Evolutionary conservation across 2,329 filamentous ascomycete species (phyloP).

Genomic region (Diaporthe humulicola): DNA sequence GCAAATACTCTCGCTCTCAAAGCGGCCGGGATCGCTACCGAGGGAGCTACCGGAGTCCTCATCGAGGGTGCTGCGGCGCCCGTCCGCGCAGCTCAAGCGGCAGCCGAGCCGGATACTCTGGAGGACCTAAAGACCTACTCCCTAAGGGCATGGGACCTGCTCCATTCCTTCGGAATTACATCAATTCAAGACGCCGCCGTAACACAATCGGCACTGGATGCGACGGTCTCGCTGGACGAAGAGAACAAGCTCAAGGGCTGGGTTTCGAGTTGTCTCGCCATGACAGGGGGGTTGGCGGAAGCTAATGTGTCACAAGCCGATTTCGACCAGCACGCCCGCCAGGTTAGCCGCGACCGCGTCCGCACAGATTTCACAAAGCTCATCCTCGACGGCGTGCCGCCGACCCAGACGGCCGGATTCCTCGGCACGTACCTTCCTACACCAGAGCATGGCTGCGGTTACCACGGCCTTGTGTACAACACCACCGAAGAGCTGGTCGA

Average conservation of each 20-base stretch:
- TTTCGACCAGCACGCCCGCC: background rate
- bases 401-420: background rate
- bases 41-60: background rate
- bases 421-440: background rate
- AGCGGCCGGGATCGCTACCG: background rate
- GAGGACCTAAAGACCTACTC: background rate
- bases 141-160: background rate
- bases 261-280: constrained; percentile 1
- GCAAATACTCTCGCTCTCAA: background rate
- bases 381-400: background rate
- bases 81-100: background rate
- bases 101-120: background rate
- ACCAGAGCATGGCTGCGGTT: background rate
- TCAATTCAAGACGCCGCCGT: background rate
- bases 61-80: background rate
- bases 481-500: background rate
- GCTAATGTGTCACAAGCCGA: background rate
- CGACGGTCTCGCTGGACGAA: background rate
- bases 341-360: background rate
- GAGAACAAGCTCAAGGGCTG: background rate
- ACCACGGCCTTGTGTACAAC: background rate
- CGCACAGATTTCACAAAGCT: constrained; percentile 11
- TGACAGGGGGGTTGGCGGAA: background rate
- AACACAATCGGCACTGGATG: background rate
- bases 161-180: background rate